A percentile compares a stretch with the other conserved stretches of the same genome.
Evolutionary conservation across 2,329 filamentous ascomycete species (phyloP).

Genomic region (Ramularia collo-cygni): DNA sequence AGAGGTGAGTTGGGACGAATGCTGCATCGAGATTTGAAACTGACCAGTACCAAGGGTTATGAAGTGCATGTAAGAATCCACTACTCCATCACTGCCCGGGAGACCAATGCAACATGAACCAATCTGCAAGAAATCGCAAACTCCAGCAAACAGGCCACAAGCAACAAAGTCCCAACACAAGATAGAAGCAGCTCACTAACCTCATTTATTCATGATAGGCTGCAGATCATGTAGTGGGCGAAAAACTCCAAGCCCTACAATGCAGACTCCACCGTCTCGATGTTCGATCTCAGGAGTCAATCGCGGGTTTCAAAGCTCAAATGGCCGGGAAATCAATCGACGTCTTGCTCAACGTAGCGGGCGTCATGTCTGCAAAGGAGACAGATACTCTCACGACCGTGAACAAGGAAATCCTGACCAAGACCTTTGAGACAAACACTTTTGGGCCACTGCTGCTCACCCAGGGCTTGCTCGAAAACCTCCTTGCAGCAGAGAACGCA

Average conservation of each 20-base stretch:
- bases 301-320: slow-evolving; percentile 28
- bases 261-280: slow-evolving; percentile 31
- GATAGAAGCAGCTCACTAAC: background rate
- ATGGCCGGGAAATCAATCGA: slow-evolving; percentile 30
- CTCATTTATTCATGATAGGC: slow-evolving; percentile 6
- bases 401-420: slow-evolving; percentile 26
- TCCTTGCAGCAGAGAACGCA: slow-evolving; percentile 23
- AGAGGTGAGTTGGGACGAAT: slow-evolving; percentile 9
- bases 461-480: slow-evolving; percentile 38
- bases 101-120: background rate
- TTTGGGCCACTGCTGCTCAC: slow-evolving; percentile 41
- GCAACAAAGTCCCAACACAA: background rate
- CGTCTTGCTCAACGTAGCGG: slow-evolving; percentile 35
- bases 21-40: background rate
- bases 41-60: slow-evolving; percentile 14
- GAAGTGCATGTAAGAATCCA: slow-evolving; percentile 17
- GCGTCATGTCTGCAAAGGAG: slow-evolving; percentile 29
- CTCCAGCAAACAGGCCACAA: too few relatives aligned
- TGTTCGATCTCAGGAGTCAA: slow-evolving; percentile 30
- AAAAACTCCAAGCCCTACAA: slow-evolving; percentile 26
- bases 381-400: slow-evolving; percentile 31
- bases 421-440: slow-evolving; percentile 39
- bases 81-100: background rate
- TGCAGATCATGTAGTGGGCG: slow-evolving; percentile 21
- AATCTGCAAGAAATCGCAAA: too few relatives aligned